Evolutionary conservation across 2,329 filamentous ascomycete genomes (phyloP).

Genomic region (Fusarium domesticum): DNA sequence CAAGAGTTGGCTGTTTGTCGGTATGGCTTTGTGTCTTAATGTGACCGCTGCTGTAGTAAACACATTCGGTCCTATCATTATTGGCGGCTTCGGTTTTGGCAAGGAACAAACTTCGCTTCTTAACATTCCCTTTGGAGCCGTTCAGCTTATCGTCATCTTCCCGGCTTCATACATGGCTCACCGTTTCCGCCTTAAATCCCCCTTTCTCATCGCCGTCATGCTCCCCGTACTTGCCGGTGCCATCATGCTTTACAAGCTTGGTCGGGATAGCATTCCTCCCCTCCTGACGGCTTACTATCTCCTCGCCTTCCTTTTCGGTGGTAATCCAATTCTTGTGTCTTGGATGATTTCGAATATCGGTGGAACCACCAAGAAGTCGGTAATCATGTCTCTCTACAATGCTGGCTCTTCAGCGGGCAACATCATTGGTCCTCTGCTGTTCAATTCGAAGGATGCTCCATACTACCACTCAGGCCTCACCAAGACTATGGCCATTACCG

Average conservation of each 20-base stretch:
- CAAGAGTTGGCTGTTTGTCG: constrained; percentile 59
- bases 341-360: constrained; percentile 70
- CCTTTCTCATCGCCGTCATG: constrained; percentile 51
- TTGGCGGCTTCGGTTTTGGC: constrained; percentile 59
- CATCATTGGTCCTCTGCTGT: constrained; percentile 64
- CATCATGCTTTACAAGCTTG: constrained; percentile 53
- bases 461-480: constrained; percentile 56
- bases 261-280: constrained; percentile 38
- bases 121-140: constrained; percentile 64
- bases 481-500: constrained; percentile 53
- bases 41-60: constrained; percentile 62
- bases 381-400: constrained; percentile 62
- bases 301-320: constrained; percentile 63
- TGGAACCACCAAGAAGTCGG: constrained; percentile 64
- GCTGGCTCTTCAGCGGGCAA: constrained; percentile 61
- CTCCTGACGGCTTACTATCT: constrained; percentile 63
- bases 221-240: constrained; percentile 60
- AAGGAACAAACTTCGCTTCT: constrained; percentile 56
- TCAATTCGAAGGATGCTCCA: constrained; percentile 56
- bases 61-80: constrained; percentile 62
- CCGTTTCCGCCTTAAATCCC: constrained; percentile 54
- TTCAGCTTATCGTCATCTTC: constrained; percentile 60
- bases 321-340: constrained; percentile 62
- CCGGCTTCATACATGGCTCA: constrained; percentile 57
- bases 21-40: constrained; percentile 60